These are phyloP conservation scores for Fusarium nodosum DNA, from an alignment of 2,329 filamentous ascomycete genomes.

Conservation along the genomic window DNA sequence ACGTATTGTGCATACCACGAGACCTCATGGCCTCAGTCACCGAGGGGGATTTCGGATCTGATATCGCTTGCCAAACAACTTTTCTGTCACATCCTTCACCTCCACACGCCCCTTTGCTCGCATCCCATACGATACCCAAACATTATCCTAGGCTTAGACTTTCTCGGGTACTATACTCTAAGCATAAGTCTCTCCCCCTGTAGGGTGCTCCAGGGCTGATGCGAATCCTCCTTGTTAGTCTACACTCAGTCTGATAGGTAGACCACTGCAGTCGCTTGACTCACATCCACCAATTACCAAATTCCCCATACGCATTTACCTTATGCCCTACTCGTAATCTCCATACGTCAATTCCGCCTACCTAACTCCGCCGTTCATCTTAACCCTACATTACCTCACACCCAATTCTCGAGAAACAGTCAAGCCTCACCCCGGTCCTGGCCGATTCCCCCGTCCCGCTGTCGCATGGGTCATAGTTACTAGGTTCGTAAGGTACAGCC, in stretches of 20 bases:
- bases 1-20: conserved; percentile 23
- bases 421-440: conserved; percentile 35
- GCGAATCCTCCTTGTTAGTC: conserved; percentile 23
- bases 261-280: background rate
- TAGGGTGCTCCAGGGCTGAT: conserved; percentile 23
- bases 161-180: conserved; percentile 4
- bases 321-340: conserved; percentile 45
- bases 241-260: too few species aligned
- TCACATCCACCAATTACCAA: conserved; percentile 6
- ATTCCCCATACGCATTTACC: conserved; percentile 28
- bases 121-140: conserved; percentile 12
- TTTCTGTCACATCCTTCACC: conserved; percentile 20
- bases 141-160: conserved; percentile 12
- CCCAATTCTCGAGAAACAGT: conserved; percentile 23
- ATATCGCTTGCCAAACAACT: conserved; percentile 30
- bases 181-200: conserved; percentile 11
- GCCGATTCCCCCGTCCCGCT: conserved; percentile 46
- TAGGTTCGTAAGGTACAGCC: conserved; percentile 36
- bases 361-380: conserved; percentile 22
- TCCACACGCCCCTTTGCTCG: conserved; percentile 11
- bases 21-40: conserved; percentile 33
- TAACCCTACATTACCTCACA: conserved; percentile 32
- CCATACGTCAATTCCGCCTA: conserved; percentile 47
- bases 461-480: conserved; percentile 41
- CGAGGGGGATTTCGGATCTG: conserved; percentile 29